Evolutionary conservation across 2,329 filamentous ascomycete genomes (phyloP).

Genomic region (Cladosporium sp.): DNA sequence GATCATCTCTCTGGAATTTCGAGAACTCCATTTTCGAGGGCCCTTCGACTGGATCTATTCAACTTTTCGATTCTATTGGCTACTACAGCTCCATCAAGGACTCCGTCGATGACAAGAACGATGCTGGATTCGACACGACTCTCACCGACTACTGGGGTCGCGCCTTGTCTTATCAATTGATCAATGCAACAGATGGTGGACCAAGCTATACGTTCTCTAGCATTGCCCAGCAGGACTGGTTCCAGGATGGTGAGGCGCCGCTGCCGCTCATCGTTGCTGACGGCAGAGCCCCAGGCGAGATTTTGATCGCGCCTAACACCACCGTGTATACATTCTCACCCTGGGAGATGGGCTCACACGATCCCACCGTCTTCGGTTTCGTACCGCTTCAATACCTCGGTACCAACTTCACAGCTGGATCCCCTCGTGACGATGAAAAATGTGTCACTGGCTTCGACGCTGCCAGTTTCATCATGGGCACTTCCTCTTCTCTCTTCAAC

Average conservation of each 20-base stretch:
- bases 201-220: slow-evolving; percentile 78
- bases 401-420: slow-evolving; percentile 63
- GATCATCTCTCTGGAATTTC: slow-evolving; percentile 57
- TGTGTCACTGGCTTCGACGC: slow-evolving; percentile 82
- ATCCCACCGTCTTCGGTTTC: slow-evolving; percentile 67
- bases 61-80: slow-evolving; percentile 50
- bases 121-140: slow-evolving; percentile 63
- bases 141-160: slow-evolving; percentile 87
- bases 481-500: slow-evolving; percentile 81
- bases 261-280: slow-evolving; percentile 71
- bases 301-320: slow-evolving; percentile 62
- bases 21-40: slow-evolving; percentile 57
- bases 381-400: slow-evolving; percentile 67
- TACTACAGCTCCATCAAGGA: slow-evolving; percentile 60
- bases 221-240: slow-evolving; percentile 59
- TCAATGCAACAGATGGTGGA: slow-evolving; percentile 71
- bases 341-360: slow-evolving; percentile 72
- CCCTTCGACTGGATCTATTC: slow-evolving; percentile 47
- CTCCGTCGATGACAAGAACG: slow-evolving; percentile 55
- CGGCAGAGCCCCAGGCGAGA: slow-evolving; percentile 58
- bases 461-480: slow-evolving; percentile 77
- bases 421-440: slow-evolving; percentile 48
- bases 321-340: slow-evolving; percentile 76
- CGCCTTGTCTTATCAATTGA: slow-evolving; percentile 77
- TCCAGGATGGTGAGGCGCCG: slow-evolving; percentile 59